Evolutionary conservation across 495 filamentous ascomycete genomes (phyloP).

Genomic region (Xylaria curta): DNA sequence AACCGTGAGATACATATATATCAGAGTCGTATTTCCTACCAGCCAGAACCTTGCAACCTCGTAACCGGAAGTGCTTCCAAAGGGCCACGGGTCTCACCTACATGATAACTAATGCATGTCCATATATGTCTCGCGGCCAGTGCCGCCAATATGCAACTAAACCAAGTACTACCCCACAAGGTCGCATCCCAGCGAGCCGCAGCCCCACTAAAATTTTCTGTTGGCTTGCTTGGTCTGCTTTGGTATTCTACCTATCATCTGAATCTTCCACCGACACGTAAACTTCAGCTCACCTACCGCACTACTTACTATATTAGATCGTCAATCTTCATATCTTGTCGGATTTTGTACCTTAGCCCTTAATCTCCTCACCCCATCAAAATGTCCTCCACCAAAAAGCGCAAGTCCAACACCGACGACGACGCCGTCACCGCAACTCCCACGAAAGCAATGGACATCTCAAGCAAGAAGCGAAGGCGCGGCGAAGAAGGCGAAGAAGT

Average conservation of each 20-base stretch:
- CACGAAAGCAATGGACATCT: not conserved
- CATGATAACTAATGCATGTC: not conserved
- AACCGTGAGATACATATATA: not conserved
- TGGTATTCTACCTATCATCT: not conserved
- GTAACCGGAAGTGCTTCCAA: not conserved
- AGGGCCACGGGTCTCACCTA: not conserved
- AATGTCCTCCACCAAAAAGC: slow-evolving; percentile 23
- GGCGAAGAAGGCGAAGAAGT: not conserved
- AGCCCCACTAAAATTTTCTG: slow-evolving; percentile 29
- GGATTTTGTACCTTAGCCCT: too few relatives aligned
- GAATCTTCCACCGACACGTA: not conserved
- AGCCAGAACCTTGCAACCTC: too few relatives aligned
- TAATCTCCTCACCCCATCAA: not conserved
- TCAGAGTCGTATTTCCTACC: too few relatives aligned
- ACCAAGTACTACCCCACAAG: slow-evolving; percentile 23
- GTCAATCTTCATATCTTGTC: too few relatives aligned
- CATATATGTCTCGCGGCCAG: not conserved
- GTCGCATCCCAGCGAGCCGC: slow-evolving; percentile 14
- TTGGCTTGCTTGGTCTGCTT: not conserved
- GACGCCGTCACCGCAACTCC: slow-evolving; percentile 8
- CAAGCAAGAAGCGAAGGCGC: slow-evolving; percentile 33
- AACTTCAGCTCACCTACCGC: not conserved
- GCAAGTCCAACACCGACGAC: slow-evolving; percentile 9
- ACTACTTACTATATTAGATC: too few relatives aligned
- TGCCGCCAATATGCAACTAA: slow-evolving; percentile 22